phyloP scores from a whole-genome alignment of 2,329 filamentous ascomycete genomes.

The Colletotrichum sp. region DNA sequence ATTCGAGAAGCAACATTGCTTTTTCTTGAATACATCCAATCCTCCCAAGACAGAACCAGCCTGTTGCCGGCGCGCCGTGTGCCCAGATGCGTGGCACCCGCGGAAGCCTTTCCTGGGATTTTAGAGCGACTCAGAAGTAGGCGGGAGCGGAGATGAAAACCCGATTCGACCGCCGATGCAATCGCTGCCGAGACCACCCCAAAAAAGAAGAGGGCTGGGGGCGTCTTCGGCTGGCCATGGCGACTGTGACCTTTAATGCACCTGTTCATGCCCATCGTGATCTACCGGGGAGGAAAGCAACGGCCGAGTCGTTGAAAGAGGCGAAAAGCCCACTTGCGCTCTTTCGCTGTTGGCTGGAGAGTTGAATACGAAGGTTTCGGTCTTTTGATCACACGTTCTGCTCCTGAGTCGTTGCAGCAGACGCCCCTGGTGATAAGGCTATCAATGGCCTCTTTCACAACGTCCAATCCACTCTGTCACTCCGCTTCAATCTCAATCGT shows the following conservation, averaged over 20 bases:
- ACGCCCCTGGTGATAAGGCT: background rate
- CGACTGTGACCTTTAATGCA: background rate
- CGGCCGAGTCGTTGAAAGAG: background rate
- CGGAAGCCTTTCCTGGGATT: background rate
- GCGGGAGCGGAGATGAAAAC: slow-evolving; percentile 7
- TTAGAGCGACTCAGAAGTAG: slow-evolving; percentile 7
- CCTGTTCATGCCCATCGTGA: background rate
- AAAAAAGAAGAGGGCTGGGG: background rate
- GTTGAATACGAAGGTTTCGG: background rate
- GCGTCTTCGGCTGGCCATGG: background rate
- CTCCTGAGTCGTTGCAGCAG: background rate
- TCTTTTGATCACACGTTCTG: background rate
- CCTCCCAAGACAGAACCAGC: background rate
- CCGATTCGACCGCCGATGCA: background rate
- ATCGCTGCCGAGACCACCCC: background rate
- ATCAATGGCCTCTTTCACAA: background rate
- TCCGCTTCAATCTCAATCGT: slow-evolving; percentile 1
- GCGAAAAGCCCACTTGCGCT: background rate
- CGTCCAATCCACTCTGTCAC: background rate
- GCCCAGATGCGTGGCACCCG: background rate
- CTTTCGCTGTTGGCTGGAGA: background rate
- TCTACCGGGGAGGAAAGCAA: background rate
- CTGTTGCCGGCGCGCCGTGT: background rate
- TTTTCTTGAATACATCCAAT: background rate
- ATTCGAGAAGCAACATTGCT: background rate